Evolutionary conservation across 768 basidiomycete genomes (phyloP), one percentile per base, ranked within the genome.

Genomic region (Sarcodon sp.): DNA sequence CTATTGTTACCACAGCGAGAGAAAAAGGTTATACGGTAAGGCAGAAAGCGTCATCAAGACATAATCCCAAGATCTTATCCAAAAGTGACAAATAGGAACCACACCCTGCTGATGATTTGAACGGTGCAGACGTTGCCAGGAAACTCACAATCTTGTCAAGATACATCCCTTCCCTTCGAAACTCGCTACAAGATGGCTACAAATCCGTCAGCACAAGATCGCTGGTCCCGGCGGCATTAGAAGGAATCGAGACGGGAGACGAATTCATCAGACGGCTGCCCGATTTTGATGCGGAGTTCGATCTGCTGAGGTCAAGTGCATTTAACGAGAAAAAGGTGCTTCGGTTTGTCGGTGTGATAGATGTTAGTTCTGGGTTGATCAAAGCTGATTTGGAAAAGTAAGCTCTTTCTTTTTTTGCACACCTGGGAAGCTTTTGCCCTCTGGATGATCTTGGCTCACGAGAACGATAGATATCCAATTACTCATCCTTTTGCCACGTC

Each of bases 71-170:
- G 7, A 5, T 21, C 13, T n/a, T 27, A 10, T 13, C 8, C 45
- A 13, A 35, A 41, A 6, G 12, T 4, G 7, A 15, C 16, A 3
- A 33, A 11, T 52, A 96, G 92, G 96, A 99, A 70, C 96, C 96
- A 5, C 89, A 99, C 62, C 96, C 96, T 0, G 87, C 83, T 32
- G 94, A 97, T 58, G 96, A 99, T 62, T 80, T 99, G 39, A 93
- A 90, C 53, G 96, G 96, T 5, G 86, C 87, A 33, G 96, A 99
- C 64, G 96, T 99, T 43, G 93, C 93, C 2, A 82, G 96, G 41
- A 99, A 99, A 64, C 78, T 99, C 44, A 91, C 91, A 47, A 99
- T 99, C 66, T 76, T 99, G 49, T 83, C 91, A 0, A 83, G 96
- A 46, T 76, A 80, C 58, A 75, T 90, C 51, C 71, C 78, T 4